Conservation (phyloP, 225 moss, liverwort and hornwort genomes). For the Marchantia paleacea region DNA sequence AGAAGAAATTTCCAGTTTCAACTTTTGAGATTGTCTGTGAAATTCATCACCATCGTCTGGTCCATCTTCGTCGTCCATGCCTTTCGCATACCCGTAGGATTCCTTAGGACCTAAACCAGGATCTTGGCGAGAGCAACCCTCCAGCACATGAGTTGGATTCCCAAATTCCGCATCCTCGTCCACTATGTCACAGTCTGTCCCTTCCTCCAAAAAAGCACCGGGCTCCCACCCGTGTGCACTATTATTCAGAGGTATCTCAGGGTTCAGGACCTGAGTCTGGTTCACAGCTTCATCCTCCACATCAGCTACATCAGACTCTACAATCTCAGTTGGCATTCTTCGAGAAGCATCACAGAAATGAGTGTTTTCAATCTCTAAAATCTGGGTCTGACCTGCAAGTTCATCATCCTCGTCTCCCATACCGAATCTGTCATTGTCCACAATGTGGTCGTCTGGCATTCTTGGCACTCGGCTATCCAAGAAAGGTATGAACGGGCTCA, state of each 20-base stretch:
- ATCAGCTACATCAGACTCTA: not conserved
- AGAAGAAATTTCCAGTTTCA: not conserved
- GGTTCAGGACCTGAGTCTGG: slow-evolving; percentile 10
- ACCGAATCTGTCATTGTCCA: not conserved
- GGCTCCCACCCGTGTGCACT: not conserved
- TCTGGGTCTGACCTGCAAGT: slow-evolving; percentile 3
- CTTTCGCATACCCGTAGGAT: not conserved
- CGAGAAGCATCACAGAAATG: not conserved
- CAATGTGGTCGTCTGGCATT: too few relatives aligned
- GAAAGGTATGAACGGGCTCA: slow-evolving; percentile 8
- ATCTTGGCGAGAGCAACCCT: not conserved
- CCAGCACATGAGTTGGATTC: not conserved
- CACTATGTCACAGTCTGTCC: not conserved
- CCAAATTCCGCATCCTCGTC: not conserved
- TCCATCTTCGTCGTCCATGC: not conserved
- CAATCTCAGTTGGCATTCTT: not conserved
- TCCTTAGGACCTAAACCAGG: not conserved
- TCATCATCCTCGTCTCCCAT: slow-evolving; percentile 3
- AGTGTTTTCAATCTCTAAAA: slow-evolving; percentile 8
- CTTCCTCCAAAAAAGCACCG: not conserved
- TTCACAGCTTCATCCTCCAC: not conserved
- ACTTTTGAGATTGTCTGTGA: not conserved
- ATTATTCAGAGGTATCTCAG: not conserved
- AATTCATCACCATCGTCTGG: not conserved
- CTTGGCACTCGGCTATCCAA: slow-evolving; percentile 2